Percentiles rank a stretch among this genome's conserved stretches.
These are phyloP conservation scores for Alternaria sp. DNA, from an alignment of 2,329 filamentous ascomycete species.

Conservation along the genomic window DNA sequence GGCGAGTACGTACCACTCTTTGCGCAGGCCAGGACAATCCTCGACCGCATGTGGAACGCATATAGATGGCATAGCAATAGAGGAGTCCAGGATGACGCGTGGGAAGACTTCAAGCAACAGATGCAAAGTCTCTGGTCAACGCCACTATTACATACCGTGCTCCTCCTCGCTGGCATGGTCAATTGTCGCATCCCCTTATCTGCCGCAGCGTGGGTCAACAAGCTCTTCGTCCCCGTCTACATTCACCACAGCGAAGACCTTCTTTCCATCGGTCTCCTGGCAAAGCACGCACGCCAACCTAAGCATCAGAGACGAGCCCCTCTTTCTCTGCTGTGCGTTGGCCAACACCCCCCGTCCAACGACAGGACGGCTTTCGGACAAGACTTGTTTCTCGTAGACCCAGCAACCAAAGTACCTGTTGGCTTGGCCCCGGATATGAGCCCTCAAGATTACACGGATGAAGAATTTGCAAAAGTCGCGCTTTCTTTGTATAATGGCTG, in stretches of 20 bases:
- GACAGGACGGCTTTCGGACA: neutral
- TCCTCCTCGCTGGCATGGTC: neutral
- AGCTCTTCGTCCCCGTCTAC: neutral
- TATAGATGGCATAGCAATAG: no score
- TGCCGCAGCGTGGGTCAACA: neutral
- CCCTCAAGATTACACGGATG: neutral
- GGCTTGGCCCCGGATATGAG: neutral
- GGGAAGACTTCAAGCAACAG: neutral
- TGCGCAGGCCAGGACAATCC: neutral
- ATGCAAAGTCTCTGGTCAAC: neutral
- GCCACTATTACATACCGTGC: neutral
- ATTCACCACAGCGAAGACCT: neutral
- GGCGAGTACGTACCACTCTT: neutral
- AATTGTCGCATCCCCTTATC: neutral
- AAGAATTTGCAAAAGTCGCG: neutral
- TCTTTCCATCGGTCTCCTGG: neutral
- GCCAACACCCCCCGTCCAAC: no score
- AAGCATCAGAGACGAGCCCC: neutral
- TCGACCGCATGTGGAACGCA: no score
- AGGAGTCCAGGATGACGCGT: no score
- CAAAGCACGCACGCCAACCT: neutral
- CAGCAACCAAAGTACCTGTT: neutral
- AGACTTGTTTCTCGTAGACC: neutral
- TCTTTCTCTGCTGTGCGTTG: neutral
- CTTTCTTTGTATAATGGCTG: neutral